phyloP scores from a whole-genome alignment of 1,139 yeast species.

The Hemisphaericaspora xylanilytica region DNA sequence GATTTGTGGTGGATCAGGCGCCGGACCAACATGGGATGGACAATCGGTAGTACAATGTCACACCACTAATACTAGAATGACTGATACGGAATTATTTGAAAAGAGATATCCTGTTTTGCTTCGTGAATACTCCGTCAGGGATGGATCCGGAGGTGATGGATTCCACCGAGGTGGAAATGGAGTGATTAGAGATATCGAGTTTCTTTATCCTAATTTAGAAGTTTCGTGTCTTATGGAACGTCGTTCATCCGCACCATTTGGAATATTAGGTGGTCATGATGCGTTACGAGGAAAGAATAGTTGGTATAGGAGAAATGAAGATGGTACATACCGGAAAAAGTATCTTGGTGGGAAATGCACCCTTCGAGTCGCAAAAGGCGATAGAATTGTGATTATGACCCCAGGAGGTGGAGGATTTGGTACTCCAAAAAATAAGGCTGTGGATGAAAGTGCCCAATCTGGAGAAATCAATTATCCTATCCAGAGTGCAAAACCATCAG shows the following conservation, averaged over 20 bases:
- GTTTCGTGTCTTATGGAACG: conserved; percentile 49
- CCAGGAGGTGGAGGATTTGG: conserved; percentile 57
- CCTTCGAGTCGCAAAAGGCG: conserved; percentile 39
- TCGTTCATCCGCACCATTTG: conserved; percentile 45
- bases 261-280: conserved; percentile 41
- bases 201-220: conserved; percentile 36
- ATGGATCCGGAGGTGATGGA: conserved; percentile 44
- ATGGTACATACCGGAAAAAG: conserved; percentile 24
- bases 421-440: conserved; percentile 9
- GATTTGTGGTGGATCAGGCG: conserved; percentile 51
- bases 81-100: conserved; percentile 48
- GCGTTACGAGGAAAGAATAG: conserved; percentile 41
- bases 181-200: conserved; percentile 46
- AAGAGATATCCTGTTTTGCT: conserved; percentile 47
- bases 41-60: conserved; percentile 49
- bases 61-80: conserved; percentile 48
- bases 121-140: conserved; percentile 38
- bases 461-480: conserved; percentile 24
- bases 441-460: conserved; percentile 3
- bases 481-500: conserved; percentile 21
- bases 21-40: conserved; percentile 50
- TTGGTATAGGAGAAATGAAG: conserved; percentile 31
- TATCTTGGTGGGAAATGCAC: conserved; percentile 45
- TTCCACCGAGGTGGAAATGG: conserved; percentile 46
- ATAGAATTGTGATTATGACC: conserved; percentile 40